Conservation (phyloP, 345 rosid species). For the Microthlaspi erraticum region DNA sequence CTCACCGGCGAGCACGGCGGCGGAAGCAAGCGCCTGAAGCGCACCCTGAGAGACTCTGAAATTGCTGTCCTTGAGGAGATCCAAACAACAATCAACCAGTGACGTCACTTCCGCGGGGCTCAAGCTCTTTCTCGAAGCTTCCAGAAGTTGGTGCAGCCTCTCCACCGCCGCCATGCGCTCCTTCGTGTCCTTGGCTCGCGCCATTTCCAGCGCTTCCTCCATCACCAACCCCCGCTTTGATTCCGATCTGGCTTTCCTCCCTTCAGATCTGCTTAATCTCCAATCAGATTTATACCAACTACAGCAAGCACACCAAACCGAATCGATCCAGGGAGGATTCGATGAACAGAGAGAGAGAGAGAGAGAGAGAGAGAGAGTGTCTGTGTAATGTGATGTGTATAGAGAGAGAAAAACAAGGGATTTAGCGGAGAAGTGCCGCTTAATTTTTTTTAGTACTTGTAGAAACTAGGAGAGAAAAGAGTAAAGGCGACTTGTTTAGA, state of each 20-base stretch:
- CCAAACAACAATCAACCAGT: slow-evolving; percentile 91
- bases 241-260: slow-evolving; percentile 53
- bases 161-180: slow-evolving; percentile 99
- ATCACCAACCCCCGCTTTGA: slow-evolving; percentile 42
- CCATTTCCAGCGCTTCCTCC: slow-evolving; percentile 98
- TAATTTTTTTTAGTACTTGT: slow-evolving; percentile 25
- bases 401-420: slow-evolving; percentile 37
- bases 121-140: slow-evolving; percentile 80
- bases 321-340: slow-evolving; percentile 29
- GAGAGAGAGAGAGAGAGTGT: slow-evolving; percentile 33
- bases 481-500: slow-evolving; percentile 33
- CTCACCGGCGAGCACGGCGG: slow-evolving; percentile 95
- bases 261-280: slow-evolving; percentile 54
- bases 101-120: slow-evolving; percentile 75
- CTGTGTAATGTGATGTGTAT: slow-evolving; percentile 19
- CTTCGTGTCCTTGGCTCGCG: slow-evolving; percentile 97
- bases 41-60: slow-evolving; percentile 95
- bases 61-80: slow-evolving; percentile 95
- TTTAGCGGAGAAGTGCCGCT: slow-evolving; percentile 54
- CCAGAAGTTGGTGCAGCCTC: slow-evolving; percentile 85
- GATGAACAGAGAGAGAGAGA: slow-evolving; percentile 11
- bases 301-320: slow-evolving; percentile 2
- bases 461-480: slow-evolving; percentile 37
- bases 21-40: slow-evolving; percentile 94
- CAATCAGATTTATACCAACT: slow-evolving; percentile 12